phyloP scores from a whole-genome alignment of 768 basidiomycete genomes.

The Lentinus tigrinus region DNA sequence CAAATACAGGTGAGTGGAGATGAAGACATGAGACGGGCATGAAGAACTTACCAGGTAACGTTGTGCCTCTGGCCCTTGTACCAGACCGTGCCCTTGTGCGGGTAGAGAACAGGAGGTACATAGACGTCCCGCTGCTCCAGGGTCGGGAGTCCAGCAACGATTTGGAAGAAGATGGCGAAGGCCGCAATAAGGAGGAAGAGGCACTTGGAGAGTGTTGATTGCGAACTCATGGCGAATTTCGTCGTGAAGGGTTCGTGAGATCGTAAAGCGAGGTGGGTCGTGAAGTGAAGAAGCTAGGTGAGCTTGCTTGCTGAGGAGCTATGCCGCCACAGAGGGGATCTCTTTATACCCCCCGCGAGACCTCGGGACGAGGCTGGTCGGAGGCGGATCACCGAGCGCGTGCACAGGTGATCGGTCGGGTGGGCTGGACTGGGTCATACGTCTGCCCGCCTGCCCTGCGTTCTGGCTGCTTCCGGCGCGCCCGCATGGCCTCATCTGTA shows the following conservation, averaged over 20 bases:
- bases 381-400: too few species aligned
- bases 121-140: slow-evolving; percentile 12
- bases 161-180: neutral
- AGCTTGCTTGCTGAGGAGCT: neutral
- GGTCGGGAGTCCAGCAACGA: neutral
- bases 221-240: neutral
- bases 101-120: slow-evolving; percentile 10
- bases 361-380: too few species aligned
- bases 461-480: too few species aligned
- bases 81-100: slow-evolving; percentile 16
- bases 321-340: neutral
- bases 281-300: neutral
- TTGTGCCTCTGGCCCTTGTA: slow-evolving; percentile 14
- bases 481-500: too few species aligned
- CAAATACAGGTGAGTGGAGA: neutral
- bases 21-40: neutral
- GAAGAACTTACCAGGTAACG: slow-evolving; percentile 12
- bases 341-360: neutral
- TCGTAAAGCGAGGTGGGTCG: neutral
- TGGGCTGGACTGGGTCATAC: too few species aligned
- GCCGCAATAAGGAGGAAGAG: neutral
- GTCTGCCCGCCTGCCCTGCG: too few species aligned
- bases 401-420: too few species aligned
- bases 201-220: neutral
- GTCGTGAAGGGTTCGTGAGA: neutral